Evolutionary conservation across 371 early-diverging fungal species (phyloP).

Genomic region (Synchytrium microbalum): DNA sequence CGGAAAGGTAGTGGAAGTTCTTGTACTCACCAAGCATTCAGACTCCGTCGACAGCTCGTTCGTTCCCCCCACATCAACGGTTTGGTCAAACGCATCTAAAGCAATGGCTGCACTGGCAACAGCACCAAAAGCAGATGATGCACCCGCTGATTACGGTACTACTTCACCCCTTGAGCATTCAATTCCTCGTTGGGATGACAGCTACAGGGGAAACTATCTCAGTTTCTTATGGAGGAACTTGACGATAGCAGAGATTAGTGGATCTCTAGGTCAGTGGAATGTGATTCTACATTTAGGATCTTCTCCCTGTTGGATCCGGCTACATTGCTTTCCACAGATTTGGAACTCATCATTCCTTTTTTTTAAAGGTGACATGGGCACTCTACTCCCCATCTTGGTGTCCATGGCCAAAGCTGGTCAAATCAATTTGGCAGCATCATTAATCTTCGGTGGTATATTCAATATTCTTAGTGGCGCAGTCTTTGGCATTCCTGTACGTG

Average conservation of each 20-base stretch:
- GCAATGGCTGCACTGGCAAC: no score
- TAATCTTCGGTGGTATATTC: conserved; percentile 84
- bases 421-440: conserved; percentile 66
- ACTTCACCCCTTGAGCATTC: no score
- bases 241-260: conserved; percentile 13
- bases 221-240: conserved; percentile 1
- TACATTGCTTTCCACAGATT: not conserved
- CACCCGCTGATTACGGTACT: no score
- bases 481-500: conserved; percentile 75
- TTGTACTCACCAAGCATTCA: no score
- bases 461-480: conserved; percentile 70
- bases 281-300: not conserved
- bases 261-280: conserved; percentile 11
- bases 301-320: not conserved
- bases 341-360: not conserved
- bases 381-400: conserved; percentile 81
- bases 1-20: no score
- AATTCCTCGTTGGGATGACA: not conserved
- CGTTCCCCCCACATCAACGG: no score
- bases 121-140: no score
- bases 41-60: no score
- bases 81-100: no score
- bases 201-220: not conserved
- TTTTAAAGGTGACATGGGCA: conserved; percentile 74
- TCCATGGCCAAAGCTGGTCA: conserved; percentile 66